Conservation (phyloP, 805 yeast genomes). For the Naumovozyma baii region DNA sequence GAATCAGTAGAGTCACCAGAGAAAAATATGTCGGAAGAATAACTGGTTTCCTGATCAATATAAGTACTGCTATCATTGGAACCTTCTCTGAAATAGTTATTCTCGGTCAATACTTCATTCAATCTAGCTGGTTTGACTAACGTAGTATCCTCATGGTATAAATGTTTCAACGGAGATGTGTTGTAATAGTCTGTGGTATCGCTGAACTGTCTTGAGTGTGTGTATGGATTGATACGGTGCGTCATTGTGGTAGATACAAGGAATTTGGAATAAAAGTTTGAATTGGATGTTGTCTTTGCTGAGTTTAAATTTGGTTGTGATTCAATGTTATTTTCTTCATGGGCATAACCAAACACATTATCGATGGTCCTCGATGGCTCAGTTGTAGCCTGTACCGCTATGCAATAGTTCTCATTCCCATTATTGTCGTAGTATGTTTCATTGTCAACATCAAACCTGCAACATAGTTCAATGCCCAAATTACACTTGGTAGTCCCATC, state of each 20-base stretch:
- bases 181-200: constrained; percentile 29
- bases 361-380: neutral
- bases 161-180: constrained; percentile 28
- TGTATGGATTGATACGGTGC: constrained; percentile 6
- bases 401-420: constrained; percentile 26
- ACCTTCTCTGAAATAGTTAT: too few relatives aligned
- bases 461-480: constrained; percentile 23
- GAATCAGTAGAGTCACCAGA: too few relatives aligned
- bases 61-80: too few relatives aligned
- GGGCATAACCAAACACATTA: too few relatives aligned
- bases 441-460: constrained; percentile 26
- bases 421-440: constrained; percentile 31
- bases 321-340: neutral
- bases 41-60: too few relatives aligned
- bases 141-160: constrained; percentile 22
- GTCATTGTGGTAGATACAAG: constrained; percentile 16
- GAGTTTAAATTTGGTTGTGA: neutral
- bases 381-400: constrained; percentile 7
- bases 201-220: constrained; percentile 20
- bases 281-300: neutral
- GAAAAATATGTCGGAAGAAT: neutral
- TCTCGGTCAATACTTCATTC: constrained; percentile 16
- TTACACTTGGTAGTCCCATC: constrained; percentile 4
- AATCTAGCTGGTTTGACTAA: constrained; percentile 16
- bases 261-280: constrained; percentile 8